Conservation (phyloP, 257 asterid genomes). For the Nicotiana attenuata region DNA sequence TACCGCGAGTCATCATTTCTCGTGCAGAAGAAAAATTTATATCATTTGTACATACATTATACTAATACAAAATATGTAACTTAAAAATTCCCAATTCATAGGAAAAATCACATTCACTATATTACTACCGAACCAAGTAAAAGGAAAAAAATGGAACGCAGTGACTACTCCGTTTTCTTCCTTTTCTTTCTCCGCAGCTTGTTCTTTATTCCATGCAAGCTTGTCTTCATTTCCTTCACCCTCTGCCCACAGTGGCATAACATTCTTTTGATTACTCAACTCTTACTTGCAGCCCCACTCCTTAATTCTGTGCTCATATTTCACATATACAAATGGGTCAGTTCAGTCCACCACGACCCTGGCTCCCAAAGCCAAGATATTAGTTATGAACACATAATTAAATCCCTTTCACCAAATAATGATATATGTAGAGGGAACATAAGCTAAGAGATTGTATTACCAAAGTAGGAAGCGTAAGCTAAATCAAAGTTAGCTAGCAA, state of each 20-base stretch:
- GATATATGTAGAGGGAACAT: too few species aligned
- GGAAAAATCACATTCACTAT: too few species aligned
- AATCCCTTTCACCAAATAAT: too few species aligned
- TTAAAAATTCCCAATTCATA: too few species aligned
- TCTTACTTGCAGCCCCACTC: slow-evolving; percentile 27
- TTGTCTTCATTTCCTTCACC: slow-evolving; percentile 11
- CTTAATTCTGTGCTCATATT: slow-evolving; percentile 35
- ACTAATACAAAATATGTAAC: too few species aligned
- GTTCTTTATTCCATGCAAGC: slow-evolving; percentile 5
- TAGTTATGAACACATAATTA: too few species aligned
- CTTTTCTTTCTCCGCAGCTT: slow-evolving; percentile 17
- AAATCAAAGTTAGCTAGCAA: slow-evolving; percentile 32
- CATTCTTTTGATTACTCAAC: slow-evolving; percentile 16
- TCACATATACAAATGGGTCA: slow-evolving; percentile 37
- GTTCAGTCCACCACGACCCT: slow-evolving; percentile 42
- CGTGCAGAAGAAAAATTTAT: too few species aligned
- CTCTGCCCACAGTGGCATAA: slow-evolving; percentile 16
- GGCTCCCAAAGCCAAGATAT: slow-evolving; percentile 23
- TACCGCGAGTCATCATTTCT: too few species aligned
- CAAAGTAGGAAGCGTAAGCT: slow-evolving; percentile 44
- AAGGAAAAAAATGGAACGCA: neutral
- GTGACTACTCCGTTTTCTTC: slow-evolving; percentile 39
- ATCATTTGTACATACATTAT: too few species aligned
- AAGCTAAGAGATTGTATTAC: slow-evolving; percentile 22
- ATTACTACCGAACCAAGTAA: neutral